These are phyloP conservation scores for Pichia nakasei DNA, from an alignment of 805 yeast genomes.

Conservation along the genomic window DNA sequence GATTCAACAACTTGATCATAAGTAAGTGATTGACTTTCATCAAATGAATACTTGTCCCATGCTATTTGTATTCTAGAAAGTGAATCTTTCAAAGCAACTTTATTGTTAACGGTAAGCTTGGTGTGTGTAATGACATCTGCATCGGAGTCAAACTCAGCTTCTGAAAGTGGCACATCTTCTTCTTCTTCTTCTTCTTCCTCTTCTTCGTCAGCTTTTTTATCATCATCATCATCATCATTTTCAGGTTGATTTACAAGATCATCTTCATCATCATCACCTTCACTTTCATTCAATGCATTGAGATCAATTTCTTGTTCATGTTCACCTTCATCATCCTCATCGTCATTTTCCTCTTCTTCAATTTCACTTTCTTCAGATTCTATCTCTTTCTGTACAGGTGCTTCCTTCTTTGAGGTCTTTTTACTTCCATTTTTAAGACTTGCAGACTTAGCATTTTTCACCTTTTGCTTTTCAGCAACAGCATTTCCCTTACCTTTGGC, in stretches of 20 bases:
- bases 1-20: conserved; percentile 52
- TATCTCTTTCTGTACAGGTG: conserved; percentile 6
- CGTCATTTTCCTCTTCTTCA: conserved; percentile 9
- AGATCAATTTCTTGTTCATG: conserved; percentile 26
- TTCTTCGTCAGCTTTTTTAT: conserved; percentile 26
- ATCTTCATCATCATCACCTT: conserved; percentile 30
- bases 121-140: conserved; percentile 92
- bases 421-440: conserved; percentile 9
- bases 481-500: conserved; percentile 2
- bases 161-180: conserved; percentile 81
- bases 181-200: conserved; percentile 59
- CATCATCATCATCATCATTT: conserved; percentile 37
- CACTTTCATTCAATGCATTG: conserved; percentile 28
- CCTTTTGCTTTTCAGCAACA: conserved; percentile 40
- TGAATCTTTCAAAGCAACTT: conserved; percentile 68
- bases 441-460: conserved; percentile 24
- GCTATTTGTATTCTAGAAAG: conserved; percentile 60
- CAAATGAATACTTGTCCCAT: conserved; percentile 59
- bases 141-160: conserved; percentile 87
- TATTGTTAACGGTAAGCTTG: conserved; percentile 80
- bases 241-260: conserved; percentile 16
- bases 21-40: conserved; percentile 73
- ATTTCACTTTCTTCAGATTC: conserved; percentile 23
- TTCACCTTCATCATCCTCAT: conserved; percentile 30
- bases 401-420: conserved; percentile 30